phyloP scores from a whole-genome alignment of 192 early-diverging fungal species.

The Coemansia sp. region DNA sequence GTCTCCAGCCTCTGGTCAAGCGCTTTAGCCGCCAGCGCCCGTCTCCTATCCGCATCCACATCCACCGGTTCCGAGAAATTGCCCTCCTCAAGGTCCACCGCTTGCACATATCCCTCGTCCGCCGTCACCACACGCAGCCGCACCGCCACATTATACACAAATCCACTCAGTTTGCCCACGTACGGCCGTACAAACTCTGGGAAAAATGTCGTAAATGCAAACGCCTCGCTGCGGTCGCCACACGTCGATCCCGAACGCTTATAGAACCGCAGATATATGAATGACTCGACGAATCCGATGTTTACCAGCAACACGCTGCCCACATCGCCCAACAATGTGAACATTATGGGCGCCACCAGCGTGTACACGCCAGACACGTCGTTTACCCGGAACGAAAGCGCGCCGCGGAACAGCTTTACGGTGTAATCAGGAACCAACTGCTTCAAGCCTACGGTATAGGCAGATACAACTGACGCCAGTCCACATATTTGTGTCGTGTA shows the following conservation, averaged over 20 bases:
- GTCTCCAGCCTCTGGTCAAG: slow-evolving; percentile 33
- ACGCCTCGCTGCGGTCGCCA: slow-evolving; percentile 88
- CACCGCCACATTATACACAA: slow-evolving; percentile 30
- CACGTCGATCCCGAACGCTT: slow-evolving; percentile 70
- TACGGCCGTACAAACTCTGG: slow-evolving; percentile 61
- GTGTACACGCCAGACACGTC: slow-evolving; percentile 42
- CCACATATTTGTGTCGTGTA: slow-evolving; percentile 59
- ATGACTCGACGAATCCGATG: slow-evolving; percentile 70
- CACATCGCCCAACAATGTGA: slow-evolving; percentile 21
- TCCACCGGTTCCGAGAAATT: slow-evolving; percentile 9
- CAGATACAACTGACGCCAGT: slow-evolving; percentile 65
- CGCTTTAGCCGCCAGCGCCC: slow-evolving; percentile 43
- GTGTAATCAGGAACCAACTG: slow-evolving; percentile 85
- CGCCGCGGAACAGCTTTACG: slow-evolving; percentile 61
- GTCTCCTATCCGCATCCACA: slow-evolving; percentile 36
- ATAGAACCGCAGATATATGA: slow-evolving; percentile 86
- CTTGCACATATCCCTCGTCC: slow-evolving; percentile 47
- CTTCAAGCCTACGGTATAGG: slow-evolving; percentile 84
- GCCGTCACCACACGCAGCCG: slow-evolving; percentile 28
- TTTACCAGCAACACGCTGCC: slow-evolving; percentile 65
- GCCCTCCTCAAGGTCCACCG: slow-evolving; percentile 16
- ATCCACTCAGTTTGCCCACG: slow-evolving; percentile 16
- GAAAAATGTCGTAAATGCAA: slow-evolving; percentile 87
- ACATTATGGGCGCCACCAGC: slow-evolving; percentile 42
- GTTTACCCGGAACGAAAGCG: slow-evolving; percentile 63